These are phyloP conservation scores for Leishmania tropica DNA, from an alignment of 208 protist species.

Conservation along the genomic window DNA sequence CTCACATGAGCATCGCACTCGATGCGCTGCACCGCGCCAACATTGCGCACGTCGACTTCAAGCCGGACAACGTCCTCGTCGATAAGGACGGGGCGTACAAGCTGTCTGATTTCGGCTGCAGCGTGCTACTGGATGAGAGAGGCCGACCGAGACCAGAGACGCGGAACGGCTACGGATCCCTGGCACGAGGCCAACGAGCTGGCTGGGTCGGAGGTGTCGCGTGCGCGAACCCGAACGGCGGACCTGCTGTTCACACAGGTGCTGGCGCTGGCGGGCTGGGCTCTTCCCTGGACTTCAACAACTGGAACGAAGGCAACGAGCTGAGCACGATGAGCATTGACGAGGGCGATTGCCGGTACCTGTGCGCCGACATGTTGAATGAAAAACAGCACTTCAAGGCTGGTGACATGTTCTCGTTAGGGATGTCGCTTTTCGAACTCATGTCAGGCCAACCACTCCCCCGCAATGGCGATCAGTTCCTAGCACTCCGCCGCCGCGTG, in stretches of 20 bases:
- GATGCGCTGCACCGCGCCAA: constrained; percentile 77
- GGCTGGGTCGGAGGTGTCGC: not conserved
- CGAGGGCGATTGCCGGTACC: constrained; percentile 92
- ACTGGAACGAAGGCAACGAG: constrained; percentile 40
- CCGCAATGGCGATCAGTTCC: constrained; percentile 70
- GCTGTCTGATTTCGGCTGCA: constrained; percentile 94
- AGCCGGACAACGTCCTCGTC: constrained; percentile 93
- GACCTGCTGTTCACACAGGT: not conserved
- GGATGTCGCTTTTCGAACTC: constrained; percentile 91
- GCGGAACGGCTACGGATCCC: constrained; percentile 21
- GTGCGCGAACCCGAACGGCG: constrained; percentile 5
- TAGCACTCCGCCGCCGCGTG: constrained; percentile 57
- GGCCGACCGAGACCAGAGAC: constrained; percentile 46
- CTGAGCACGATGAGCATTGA: constrained; percentile 80
- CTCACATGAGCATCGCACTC: constrained; percentile 88
- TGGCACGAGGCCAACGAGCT: not conserved
- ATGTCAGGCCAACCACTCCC: constrained; percentile 81
- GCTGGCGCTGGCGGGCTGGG: not conserved
- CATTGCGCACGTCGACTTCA: constrained; percentile 94
- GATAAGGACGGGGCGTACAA: constrained; percentile 79
- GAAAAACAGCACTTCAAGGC: constrained; percentile 78
- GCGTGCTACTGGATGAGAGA: constrained; percentile 65
- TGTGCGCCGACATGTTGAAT: constrained; percentile 93
- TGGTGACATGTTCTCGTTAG: constrained; percentile 92
- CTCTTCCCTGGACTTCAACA: constrained; percentile 6